phyloP scores from a whole-genome alignment of 768 basidiomycete species.

The Macrolepiota dolichaula region DNA sequence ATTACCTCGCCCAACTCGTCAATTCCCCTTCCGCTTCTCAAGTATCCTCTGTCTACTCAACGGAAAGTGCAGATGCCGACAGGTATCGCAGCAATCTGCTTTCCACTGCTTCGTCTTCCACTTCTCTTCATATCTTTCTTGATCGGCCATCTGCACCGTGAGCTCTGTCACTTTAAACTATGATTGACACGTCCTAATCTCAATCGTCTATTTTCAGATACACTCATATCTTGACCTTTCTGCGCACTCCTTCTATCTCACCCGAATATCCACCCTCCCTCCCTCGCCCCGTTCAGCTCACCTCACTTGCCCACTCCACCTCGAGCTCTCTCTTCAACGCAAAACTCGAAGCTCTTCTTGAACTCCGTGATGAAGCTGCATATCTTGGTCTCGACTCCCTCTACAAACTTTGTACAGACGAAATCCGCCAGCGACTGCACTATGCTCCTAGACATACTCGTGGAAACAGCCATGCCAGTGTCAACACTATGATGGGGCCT shows the following conservation, averaged over 20 bases:
- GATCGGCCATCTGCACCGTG: slow-evolving; percentile 80
- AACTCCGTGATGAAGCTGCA: slow-evolving; percentile 75
- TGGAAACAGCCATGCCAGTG: slow-evolving; percentile 34
- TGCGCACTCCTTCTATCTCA: slow-evolving; percentile 52
- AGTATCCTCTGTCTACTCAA: slow-evolving; percentile 56
- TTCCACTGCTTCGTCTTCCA: slow-evolving; percentile 32
- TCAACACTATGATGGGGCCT: slow-evolving; percentile 16
- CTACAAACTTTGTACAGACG: slow-evolving; percentile 61
- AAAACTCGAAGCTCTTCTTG: slow-evolving; percentile 64
- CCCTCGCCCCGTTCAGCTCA: slow-evolving; percentile 56
- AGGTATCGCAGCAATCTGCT: slow-evolving; percentile 60
- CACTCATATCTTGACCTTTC: slow-evolving; percentile 64
- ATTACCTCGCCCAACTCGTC: slow-evolving; percentile 46
- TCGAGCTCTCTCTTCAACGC: slow-evolving; percentile 17
- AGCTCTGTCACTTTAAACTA: slow-evolving; percentile 28
- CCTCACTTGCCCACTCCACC: slow-evolving; percentile 30
- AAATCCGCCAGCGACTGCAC: slow-evolving; percentile 45
- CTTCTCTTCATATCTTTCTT: slow-evolving; percentile 66
- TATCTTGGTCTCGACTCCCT: slow-evolving; percentile 71
- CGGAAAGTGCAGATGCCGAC: slow-evolving; percentile 47
- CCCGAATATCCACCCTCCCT: slow-evolving; percentile 48
- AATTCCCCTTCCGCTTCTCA: slow-evolving; percentile 34
- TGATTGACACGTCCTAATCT: not conserved
- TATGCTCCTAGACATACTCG: slow-evolving; percentile 41
- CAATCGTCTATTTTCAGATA: slow-evolving; percentile 45